These are phyloP conservation scores for Lyophyllum atratum DNA, from an alignment of 768 basidiomycete genomes.

Conservation along the genomic window DNA sequence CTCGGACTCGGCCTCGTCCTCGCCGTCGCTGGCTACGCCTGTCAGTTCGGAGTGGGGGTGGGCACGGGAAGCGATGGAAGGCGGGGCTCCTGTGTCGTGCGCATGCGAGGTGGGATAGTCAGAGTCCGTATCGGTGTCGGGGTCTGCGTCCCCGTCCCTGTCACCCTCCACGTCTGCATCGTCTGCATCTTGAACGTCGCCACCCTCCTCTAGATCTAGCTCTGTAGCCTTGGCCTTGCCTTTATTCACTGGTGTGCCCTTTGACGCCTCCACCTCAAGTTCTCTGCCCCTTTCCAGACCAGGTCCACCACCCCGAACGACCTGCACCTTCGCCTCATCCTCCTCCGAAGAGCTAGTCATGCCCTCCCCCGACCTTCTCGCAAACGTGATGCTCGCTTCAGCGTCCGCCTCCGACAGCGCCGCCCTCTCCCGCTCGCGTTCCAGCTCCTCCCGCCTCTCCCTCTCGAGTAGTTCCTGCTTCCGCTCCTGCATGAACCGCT, in stretches of 20 bases:
- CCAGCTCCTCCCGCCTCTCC: background rate
- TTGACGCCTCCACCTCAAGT: background rate
- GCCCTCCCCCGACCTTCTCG: background rate
- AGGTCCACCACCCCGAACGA: background rate
- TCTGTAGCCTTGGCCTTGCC: conserved; percentile 1
- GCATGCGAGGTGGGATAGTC: background rate
- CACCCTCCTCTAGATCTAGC: conserved; percentile 14
- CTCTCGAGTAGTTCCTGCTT: background rate
- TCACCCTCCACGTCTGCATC: background rate
- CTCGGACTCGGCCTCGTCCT: conserved; percentile 16
- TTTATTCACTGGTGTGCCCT: background rate
- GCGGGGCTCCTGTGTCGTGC: background rate
- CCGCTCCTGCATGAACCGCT: background rate
- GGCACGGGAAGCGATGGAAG: background rate
- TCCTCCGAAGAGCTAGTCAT: conserved; percentile 1
- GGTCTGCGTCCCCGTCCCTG: background rate
- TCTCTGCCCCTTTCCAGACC: background rate
- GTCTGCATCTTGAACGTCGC: background rate
- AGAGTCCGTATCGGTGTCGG: conserved; percentile 8
- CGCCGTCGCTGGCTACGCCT: background rate
- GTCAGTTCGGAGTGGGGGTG: conserved; percentile 7
- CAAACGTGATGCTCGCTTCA: conserved; percentile 12
- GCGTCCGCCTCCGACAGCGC: conserved; percentile 10
- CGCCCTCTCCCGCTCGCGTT: background rate
- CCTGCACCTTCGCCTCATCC: background rate